These are phyloP conservation scores for Exophiala viscosa DNA, from an alignment of 2,329 filamentous ascomycete genomes.

Conservation along the genomic window DNA sequence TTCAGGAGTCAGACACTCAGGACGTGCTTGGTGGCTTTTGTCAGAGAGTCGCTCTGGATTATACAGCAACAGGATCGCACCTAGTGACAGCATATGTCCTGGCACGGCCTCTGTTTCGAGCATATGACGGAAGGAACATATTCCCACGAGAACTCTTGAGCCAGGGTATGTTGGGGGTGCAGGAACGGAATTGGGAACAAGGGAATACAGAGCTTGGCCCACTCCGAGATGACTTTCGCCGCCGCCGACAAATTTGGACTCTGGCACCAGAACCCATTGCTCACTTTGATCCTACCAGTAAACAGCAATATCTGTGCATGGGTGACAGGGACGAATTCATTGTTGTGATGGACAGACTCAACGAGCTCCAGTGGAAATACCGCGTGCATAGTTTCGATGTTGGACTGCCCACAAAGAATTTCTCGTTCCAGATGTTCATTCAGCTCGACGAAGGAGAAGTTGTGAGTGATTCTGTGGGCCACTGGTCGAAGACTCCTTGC, in stretches of 20 bases:
- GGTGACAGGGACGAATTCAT: too few species aligned
- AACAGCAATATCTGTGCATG: too few species aligned
- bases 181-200: slow-evolving; percentile 8
- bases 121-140: neutral
- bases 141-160: neutral
- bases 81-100: neutral
- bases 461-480: too few species aligned
- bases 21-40: slow-evolving; percentile 10
- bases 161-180: slow-evolving; percentile 5
- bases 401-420: too few species aligned
- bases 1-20: neutral
- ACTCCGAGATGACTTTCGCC: neutral
- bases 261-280: too few species aligned
- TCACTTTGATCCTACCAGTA: too few species aligned
- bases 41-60: slow-evolving; percentile 5
- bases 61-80: neutral
- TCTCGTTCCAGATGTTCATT: too few species aligned
- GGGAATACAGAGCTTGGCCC: slow-evolving; percentile 4
- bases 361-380: neutral
- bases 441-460: too few species aligned
- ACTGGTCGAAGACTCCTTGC: too few species aligned
- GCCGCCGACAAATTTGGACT: too few species aligned
- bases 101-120: slow-evolving; percentile 5
- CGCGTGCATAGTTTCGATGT: too few species aligned
- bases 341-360: too few species aligned